These are phyloP conservation scores for Endocladia muricata DNA, from an alignment of 31 red algal genomes.

Conservation along the genomic window DNA sequence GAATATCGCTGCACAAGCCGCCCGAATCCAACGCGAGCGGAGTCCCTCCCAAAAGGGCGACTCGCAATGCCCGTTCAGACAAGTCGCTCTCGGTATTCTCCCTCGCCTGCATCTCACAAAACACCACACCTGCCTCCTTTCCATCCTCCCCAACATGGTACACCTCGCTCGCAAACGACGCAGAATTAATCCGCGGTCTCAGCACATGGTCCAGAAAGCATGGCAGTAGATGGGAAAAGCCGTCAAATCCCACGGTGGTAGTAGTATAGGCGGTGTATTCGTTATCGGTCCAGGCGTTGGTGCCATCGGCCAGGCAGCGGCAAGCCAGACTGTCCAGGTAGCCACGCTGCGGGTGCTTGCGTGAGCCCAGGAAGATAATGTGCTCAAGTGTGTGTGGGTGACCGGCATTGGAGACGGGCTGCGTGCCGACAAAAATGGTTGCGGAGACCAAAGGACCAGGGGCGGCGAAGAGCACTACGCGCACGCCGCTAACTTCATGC, in stretches of 20 bases:
- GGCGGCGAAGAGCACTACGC: constrained; percentile 59
- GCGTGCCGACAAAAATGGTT: constrained; percentile 60
- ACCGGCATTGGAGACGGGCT: constrained; percentile 76
- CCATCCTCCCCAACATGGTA: constrained; percentile 76
- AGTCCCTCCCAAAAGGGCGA: constrained; percentile 40
- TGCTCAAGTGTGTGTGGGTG: constrained; percentile 93
- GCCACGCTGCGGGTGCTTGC: constrained; percentile 72
- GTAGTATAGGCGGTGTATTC: constrained; percentile 94
- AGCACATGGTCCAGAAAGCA: constrained; percentile 85
- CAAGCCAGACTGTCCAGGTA: constrained; percentile 89
- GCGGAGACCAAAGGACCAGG: constrained; percentile 79
- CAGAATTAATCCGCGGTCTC: constrained; percentile 59
- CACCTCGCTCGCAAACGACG: constrained; percentile 85
- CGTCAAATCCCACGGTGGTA: constrained; percentile 81
- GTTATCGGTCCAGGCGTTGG: constrained; percentile 92
- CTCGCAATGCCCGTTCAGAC: constrained; percentile 37
- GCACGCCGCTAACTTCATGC: constrained; percentile 45
- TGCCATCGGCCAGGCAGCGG: constrained; percentile 79
- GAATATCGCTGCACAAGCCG: constrained; percentile 55
- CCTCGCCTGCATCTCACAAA: constrained; percentile 92
- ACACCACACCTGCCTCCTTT: constrained; percentile 93
- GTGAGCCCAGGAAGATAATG: constrained; percentile 90
- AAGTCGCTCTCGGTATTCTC: constrained; percentile 78
- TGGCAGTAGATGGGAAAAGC: constrained; percentile 76
- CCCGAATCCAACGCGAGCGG: constrained; percentile 61